Evolutionary conservation across 2,329 filamentous ascomycete genomes (phyloP), one percentile per base, ranked within the genome.

Genomic region (Amauroascus niger): DNA sequence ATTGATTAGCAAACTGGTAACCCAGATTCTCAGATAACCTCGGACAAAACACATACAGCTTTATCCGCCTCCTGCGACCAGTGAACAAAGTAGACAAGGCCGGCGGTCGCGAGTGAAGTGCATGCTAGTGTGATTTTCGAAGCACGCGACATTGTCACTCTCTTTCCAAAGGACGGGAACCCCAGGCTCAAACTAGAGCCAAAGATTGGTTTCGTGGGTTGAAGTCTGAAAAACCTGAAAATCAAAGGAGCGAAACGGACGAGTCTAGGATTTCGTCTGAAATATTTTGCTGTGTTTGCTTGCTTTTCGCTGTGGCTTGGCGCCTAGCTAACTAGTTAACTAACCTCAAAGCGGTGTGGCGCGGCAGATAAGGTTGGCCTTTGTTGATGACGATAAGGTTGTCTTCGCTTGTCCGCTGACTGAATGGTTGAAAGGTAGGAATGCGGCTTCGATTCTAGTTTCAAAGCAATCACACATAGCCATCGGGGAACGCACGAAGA

Each of bases 11-110:
- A 18, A 55, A 40, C 35, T 39, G 9, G 8, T 11, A 49, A 18
- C 40, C 20, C 18, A 8, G 8, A 1, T 9, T 14, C 26, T 26
- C 22, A 22, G 16, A 6, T 14, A 33, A 35, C 3, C 2, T 43
- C 6, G 35, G 20, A n/a, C 6, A 26, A 35, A 14, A 58, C 18
- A 73, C 82, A 57, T 76, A 95, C 91, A 59, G 81, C 79, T 76
- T 87, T 84, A 67, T 98, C 93, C 32, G 79, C 78, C 64, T 84
- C 82, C 69, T 98, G 93, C 62, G 89, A 82, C 71, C 86, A 90
- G 69, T 98, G 93, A 45, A 98, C 93, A 62, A 94, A 82, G 60
- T 83, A 74, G 58, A 98, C 82, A 46, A 90, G 94, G 59, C 80
- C 76, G 50, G 81, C 78, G 24, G 91, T 86, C 62, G 87, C 83